phyloP scores from a whole-genome alignment of 192 early-diverging fungal genomes.

The Umbelopsis isabellina region DNA sequence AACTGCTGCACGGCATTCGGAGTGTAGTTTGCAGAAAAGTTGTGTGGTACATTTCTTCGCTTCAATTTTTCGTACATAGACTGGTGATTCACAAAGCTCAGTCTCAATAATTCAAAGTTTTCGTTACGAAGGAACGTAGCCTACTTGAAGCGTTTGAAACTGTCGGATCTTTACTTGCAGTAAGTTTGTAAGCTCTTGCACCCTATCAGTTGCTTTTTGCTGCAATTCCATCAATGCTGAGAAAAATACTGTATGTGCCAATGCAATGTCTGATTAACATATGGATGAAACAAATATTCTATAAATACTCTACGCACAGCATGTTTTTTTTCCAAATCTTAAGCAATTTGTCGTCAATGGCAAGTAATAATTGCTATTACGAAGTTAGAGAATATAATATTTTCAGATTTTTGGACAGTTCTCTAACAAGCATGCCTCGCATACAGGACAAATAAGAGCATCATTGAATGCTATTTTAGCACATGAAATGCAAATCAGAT shows the following conservation, averaged over 20 bases:
- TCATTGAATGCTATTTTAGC: constrained; percentile 53
- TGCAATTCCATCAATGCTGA: constrained; percentile 40
- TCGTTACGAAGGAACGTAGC: background rate
- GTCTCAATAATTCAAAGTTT: background rate
- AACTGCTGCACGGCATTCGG: no score
- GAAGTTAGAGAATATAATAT: no score
- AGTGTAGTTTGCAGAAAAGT: background rate
- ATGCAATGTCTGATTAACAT: no score
- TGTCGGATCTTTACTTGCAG: constrained; percentile 55
- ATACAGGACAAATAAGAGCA: constrained; percentile 64
- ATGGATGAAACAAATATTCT: background rate
- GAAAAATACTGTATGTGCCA: no score
- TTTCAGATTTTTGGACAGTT: constrained; percentile 21
- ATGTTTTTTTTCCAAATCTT: constrained; percentile 1
- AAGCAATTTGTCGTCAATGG: no score
- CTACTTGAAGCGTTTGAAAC: constrained; percentile 53
- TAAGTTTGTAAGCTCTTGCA: constrained; percentile 40
- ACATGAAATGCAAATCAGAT: constrained; percentile 69
- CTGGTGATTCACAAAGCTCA: background rate
- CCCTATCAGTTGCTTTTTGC: constrained; percentile 41
- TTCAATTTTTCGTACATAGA: constrained; percentile 7
- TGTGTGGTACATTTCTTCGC: background rate
- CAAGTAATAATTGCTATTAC: no score
- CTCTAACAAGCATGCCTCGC: constrained; percentile 53
- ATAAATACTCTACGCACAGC: background rate